Evolutionary conservation across 2,329 filamentous ascomycete species (phyloP), one percentile per base, ranked within the genome.

Genomic region (Zelopaecilomyces penicillatus): DNA sequence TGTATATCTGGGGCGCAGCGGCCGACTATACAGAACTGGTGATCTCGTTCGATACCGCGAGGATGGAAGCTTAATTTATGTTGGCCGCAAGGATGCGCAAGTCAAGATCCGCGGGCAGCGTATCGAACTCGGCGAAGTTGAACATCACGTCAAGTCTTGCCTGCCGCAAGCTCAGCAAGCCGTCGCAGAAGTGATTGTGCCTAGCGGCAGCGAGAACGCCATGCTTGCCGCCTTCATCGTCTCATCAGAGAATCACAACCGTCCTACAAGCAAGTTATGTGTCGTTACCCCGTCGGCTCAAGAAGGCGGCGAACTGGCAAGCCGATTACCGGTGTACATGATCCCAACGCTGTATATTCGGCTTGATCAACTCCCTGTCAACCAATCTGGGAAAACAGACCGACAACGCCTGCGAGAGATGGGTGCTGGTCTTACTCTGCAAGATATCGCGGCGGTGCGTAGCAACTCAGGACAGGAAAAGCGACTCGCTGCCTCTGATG

Each of bases 101-200:
- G 68, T 79, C 38, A 81, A 81, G 57, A 58, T 81, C 6, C 67
- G 70, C 19, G 80, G 80, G 19, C 78, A 71, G 47, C 60, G 75
- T 41, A 65, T 76, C 39, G 80, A 75, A 58, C 63, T 75, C 6
- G 52, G 45, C 1, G 56, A 55, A n/a, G 26, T 57, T 6, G 55
- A 55, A 31, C 30, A 43, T 4, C 37, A 45, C 1, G 27, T 55
- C 35, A 19, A 12, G 19, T 30, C 9, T 5, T 30, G n/a, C 10
- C 26, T 35, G 30, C 32, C 43, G 27, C 5, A 30, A 19, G 39
- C 29, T 33, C 30, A 10, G 11, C 33, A 32, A 6, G 37, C 32
- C 4, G 33, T 37, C 6, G 43, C 39, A 2, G 39, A 41, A 11
- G 12, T 45, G 4, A 32, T 45, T 8, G 11, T 34, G 7, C 33